phyloP scores from a whole-genome alignment of 257 asterid genomes.

The Nicotiana obtusifolia region DNA sequence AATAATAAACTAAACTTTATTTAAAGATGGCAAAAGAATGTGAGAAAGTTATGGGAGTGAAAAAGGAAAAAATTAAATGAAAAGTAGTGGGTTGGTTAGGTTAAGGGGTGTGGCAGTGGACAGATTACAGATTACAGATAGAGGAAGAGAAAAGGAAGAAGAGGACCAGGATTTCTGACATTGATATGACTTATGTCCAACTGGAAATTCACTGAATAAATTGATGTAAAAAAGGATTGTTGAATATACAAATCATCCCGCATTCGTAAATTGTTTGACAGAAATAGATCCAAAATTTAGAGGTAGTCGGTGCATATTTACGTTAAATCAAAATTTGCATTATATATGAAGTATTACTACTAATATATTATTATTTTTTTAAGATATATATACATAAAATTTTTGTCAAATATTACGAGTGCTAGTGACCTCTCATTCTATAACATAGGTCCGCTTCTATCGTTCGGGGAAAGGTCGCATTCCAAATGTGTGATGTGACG shows the following conservation, averaged over 20 bases:
- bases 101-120: constrained; percentile 31
- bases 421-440: too few species aligned
- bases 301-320: too few species aligned
- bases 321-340: too few species aligned
- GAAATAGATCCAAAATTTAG: fast-evolving
- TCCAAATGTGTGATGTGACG: too few species aligned
- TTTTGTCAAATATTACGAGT: too few species aligned
- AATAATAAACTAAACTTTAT: not conserved
- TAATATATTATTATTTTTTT: too few species aligned
- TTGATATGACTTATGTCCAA: constrained; percentile 43
- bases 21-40: constrained; percentile 24
- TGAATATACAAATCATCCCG: too few species aligned
- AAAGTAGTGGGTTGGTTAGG: constrained; percentile 14
- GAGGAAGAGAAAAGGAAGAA: not conserved
- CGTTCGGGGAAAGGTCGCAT: too few species aligned
- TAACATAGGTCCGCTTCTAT: too few species aligned
- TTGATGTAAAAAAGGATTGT: not conserved
- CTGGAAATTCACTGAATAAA: constrained; percentile 20
- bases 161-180: constrained; percentile 32
- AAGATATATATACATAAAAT: too few species aligned
- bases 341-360: too few species aligned
- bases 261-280: fast-evolving
- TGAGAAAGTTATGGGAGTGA: constrained; percentile 55
- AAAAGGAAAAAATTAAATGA: constrained; percentile 12
- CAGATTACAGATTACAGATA: constrained; percentile 17